Conservation (phyloP, 352 stramenopile genomes). For the Phytophthora pluvialis region DNA sequence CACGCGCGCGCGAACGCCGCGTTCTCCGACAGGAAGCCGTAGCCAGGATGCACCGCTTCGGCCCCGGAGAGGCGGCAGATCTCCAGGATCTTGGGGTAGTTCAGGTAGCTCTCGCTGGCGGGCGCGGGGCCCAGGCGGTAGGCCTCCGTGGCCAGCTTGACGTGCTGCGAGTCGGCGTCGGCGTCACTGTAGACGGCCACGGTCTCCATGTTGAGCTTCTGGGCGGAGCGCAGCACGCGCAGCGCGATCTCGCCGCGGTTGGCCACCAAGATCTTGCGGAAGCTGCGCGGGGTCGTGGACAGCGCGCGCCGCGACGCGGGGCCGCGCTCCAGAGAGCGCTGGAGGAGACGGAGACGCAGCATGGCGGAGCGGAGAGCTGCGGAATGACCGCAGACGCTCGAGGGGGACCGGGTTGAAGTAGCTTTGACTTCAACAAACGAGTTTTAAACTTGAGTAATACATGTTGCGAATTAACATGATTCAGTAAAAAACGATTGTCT, state of each 20-base stretch:
- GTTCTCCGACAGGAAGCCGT: slow-evolving; percentile 93
- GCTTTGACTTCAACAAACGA: slow-evolving; percentile 17
- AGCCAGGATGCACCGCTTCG: slow-evolving; percentile 91
- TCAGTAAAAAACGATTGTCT: too few relatives aligned
- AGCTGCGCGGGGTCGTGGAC: slow-evolving; percentile 42
- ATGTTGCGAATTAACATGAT: too few relatives aligned
- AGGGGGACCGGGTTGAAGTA: slow-evolving; percentile 13
- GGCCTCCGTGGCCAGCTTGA: slow-evolving; percentile 76
- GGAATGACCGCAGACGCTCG: slow-evolving; percentile 13
- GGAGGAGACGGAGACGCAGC: slow-evolving; percentile 26
- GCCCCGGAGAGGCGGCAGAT: slow-evolving; percentile 64
- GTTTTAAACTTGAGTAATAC: too few relatives aligned
- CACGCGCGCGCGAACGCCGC: slow-evolving; percentile 75
- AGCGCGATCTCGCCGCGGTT: slow-evolving; percentile 93
- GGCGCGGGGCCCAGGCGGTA: slow-evolving; percentile 73
- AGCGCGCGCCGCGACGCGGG: slow-evolving; percentile 16
- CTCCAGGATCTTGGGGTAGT: slow-evolving; percentile 79
- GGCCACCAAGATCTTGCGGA: slow-evolving; percentile 92
- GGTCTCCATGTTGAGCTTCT: slow-evolving; percentile 90
- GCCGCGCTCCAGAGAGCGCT: slow-evolving; percentile 6
- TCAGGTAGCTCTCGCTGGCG: slow-evolving; percentile 80
- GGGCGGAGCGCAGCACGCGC: slow-evolving; percentile 85
- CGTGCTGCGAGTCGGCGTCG: slow-evolving; percentile 80
- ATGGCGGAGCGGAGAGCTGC: slow-evolving; percentile 20
- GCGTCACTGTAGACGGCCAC: slow-evolving; percentile 92